A percentile compares a stretch with the other conserved stretches of the same genome.
These are phyloP conservation scores for Trypanosoma boissoni DNA, from an alignment of 208 protist species.

Conservation along the genomic window DNA sequence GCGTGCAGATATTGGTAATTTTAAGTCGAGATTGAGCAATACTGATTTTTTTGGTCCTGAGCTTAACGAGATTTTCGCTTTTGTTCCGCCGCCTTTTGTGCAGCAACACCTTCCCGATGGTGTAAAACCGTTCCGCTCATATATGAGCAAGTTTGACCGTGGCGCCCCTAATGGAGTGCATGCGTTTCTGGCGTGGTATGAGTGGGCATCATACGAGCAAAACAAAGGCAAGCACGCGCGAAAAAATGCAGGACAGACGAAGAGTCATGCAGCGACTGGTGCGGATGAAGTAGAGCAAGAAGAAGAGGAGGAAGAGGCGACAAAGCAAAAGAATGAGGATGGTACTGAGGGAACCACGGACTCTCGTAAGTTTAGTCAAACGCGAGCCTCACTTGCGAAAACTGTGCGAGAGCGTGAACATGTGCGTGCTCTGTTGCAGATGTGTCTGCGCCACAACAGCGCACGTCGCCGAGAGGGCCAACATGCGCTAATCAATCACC, in stretches of 20 bases:
- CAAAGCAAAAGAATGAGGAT: constrained; percentile 8
- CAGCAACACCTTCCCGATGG: constrained; percentile 79
- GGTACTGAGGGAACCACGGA: constrained; percentile 1
- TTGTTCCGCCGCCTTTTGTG: constrained; percentile 75
- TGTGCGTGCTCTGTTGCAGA: constrained; percentile 76
- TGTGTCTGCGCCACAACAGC: constrained; percentile 84
- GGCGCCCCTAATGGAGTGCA: constrained; percentile 48
- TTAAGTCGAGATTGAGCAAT: constrained; percentile 47
- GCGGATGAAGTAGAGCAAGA: constrained; percentile 17
- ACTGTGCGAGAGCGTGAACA: constrained; percentile 75
- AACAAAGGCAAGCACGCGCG: neutral
- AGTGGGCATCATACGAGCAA: neutral
- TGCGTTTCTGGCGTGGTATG: constrained; percentile 34
- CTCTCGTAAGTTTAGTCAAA: constrained; percentile 33
- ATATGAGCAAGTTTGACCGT: too few species aligned
- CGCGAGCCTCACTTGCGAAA: constrained; percentile 60
- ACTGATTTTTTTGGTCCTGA: constrained; percentile 45
- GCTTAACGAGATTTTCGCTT: constrained; percentile 63
- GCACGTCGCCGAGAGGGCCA: constrained; percentile 70
- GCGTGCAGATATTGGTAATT: constrained; percentile 53
- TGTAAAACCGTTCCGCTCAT: too few species aligned
- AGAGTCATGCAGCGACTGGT: neutral
- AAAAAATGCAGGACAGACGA: neutral
- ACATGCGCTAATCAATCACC: constrained; percentile 81
- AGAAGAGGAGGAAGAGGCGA: constrained; percentile 6